Base-by-base conservation (phyloP, 2,329 filamentous ascomycete species). In the Chaetomiaceae sp. region DNA sequence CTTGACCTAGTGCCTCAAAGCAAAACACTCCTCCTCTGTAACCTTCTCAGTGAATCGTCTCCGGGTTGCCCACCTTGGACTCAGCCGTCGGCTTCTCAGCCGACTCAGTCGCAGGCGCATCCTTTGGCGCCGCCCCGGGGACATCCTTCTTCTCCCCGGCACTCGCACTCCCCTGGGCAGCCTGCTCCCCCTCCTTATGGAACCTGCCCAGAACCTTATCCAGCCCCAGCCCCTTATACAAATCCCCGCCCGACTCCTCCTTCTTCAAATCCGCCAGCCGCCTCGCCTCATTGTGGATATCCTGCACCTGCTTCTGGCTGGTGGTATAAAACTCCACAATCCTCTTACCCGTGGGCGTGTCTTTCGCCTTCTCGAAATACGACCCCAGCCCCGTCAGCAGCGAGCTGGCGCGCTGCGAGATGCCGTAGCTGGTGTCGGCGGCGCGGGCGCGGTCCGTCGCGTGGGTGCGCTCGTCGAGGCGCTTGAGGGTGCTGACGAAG, bases 291-390 rank as follows among this genome's bases (percentile, higher is more conserved):
- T 79, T 81, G 74, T 99, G 94, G 43, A 99, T 94, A 68, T 99
- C 94, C 64, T 90, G 80, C 29, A 96, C 91, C 73, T 97, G 91
- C 75, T 90, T 90, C 69, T 87, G 85, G 59, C 88, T 82, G 63
- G 89, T 79, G 7, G 85, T 80, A 74, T 99, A 99, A 75, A 99
- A 99, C 59, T 85, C 78, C 63, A 89, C 87, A 57, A 99, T 75
- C 73, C 87, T 90, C 77, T 91, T 84, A 63, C 94, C 94, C 1
- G 91, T 95, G 9, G 91, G 90, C 0, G 91, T 95, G 68, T 80
- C 86, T 53, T 85, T 77, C 2, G 92, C 92, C 80, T 95, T 95
- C 75, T 97, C 92, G 68, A 96, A 97, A 81, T 97, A 99, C 12
- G 87, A 90, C 70, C 78, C 78, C 57, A 97, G 69, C 31, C 89